A percentile compares a stretch with the other conserved stretches of the same genome.
phyloP scores from a whole-genome alignment of 1,284 basidiomycete genomes.

The Inonotus obliquus region DNA sequence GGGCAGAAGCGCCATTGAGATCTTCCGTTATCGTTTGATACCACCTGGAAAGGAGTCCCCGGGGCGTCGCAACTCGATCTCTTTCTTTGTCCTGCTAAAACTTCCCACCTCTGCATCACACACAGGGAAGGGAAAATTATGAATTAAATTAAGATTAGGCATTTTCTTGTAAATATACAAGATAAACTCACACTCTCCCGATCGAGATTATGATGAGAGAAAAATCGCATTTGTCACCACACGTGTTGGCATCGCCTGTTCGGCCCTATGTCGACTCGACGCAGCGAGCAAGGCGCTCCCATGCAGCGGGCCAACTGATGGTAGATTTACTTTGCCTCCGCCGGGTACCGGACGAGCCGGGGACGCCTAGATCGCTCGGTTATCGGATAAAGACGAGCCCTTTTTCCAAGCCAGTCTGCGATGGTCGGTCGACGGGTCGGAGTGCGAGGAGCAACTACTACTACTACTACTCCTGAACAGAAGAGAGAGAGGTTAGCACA shows the following conservation, averaged over 20 bases:
- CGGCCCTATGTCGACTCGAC: constrained; percentile 13
- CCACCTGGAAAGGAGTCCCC: neutral
- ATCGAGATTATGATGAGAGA: neutral
- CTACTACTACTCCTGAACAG: no score
- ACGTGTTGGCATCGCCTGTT: constrained; percentile 5
- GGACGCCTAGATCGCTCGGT: constrained; percentile 8
- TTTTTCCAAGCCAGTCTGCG: constrained; percentile 2
- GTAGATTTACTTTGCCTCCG: neutral
- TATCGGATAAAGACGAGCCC: neutral
- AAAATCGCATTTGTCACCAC: constrained; percentile 9
- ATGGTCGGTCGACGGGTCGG: neutral
- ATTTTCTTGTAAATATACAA: neutral
- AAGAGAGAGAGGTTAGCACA: neutral
- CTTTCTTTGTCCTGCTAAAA: constrained; percentile 2
- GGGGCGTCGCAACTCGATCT: constrained; percentile 9
- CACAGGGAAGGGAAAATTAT: constrained; percentile 1
- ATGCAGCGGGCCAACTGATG: neutral
- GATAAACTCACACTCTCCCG: neutral
- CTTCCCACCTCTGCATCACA: neutral
- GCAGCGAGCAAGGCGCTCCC: neutral
- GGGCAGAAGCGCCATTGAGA: constrained; percentile 7
- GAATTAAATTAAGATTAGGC: constrained; percentile 10
- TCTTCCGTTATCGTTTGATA: constrained; percentile 16
- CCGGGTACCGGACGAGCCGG: neutral
- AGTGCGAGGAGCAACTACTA: neutral